Evolutionary conservation across 495 filamentous ascomycete species (phyloP).

Genomic region (Aspergillus bridgeri): DNA sequence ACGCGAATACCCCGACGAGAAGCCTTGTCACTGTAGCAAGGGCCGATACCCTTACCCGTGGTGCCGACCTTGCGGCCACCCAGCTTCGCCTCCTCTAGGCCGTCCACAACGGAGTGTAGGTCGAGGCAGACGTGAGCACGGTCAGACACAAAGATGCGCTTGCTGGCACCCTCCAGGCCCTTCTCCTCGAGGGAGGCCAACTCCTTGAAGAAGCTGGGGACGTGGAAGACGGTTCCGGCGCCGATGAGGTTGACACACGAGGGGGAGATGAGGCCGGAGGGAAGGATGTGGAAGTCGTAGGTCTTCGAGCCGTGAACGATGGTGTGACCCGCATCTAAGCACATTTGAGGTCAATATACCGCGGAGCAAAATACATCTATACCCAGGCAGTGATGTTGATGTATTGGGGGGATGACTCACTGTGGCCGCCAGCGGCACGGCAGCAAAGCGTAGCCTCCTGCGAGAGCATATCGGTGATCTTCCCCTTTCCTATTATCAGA

Average conservation of each 20-base stretch:
- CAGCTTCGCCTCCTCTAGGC: constrained; percentile 74
- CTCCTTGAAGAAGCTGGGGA: constrained; percentile 86
- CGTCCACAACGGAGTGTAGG: constrained; percentile 77
- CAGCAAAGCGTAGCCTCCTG: constrained; percentile 54
- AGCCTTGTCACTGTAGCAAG: constrained; percentile 80
- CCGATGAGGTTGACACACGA: constrained; percentile 80
- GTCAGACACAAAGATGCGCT: constrained; percentile 75
- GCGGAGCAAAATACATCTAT: neutral
- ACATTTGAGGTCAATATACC: neutral
- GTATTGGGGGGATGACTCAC: constrained; percentile 27
- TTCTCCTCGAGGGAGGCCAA: constrained; percentile 66
- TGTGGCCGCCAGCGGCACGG: constrained; percentile 68
- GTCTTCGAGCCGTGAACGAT: constrained; percentile 58
- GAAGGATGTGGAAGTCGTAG: constrained; percentile 72
- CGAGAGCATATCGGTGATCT: constrained; percentile 65
- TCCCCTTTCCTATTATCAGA: constrained; percentile 55
- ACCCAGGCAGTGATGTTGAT: constrained; percentile 5
- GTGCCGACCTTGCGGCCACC: constrained; percentile 61
- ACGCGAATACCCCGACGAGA: constrained; percentile 70
- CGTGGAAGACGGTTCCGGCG: constrained; percentile 78
- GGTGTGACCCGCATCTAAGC: constrained; percentile 51
- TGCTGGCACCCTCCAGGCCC: constrained; percentile 60
- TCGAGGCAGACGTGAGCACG: constrained; percentile 83
- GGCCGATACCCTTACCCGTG: constrained; percentile 67
- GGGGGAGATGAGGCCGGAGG: constrained; percentile 72